Evolutionary conservation across 2,329 filamentous ascomycete genomes (phyloP).

Genomic region (Talaromyces sp.): DNA sequence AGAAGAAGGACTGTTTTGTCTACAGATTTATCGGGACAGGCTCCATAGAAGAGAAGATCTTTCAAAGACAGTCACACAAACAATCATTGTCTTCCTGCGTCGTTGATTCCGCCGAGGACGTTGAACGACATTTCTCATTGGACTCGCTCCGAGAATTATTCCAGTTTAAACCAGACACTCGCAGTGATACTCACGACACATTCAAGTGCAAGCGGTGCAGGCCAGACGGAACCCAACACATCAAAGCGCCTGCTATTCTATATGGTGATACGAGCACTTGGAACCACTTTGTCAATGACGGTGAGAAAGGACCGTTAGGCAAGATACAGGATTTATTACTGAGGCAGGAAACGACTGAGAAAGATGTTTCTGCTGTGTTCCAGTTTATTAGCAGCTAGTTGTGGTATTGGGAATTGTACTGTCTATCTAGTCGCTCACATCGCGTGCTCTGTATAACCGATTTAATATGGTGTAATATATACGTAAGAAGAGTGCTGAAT

Average conservation of each 20-base stretch:
- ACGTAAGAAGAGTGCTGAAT: not conserved
- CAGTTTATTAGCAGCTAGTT: slow-evolving; percentile 90
- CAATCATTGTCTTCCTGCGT: slow-evolving; percentile 94
- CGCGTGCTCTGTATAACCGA: not conserved
- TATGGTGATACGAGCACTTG: slow-evolving; percentile 99
- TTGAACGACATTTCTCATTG: slow-evolving; percentile 91
- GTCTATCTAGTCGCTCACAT: not conserved
- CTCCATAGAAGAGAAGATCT: slow-evolving; percentile 98
- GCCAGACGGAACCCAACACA: slow-evolving; percentile 76
- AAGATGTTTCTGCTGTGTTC: slow-evolving; percentile 88
- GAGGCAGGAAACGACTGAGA: slow-evolving; percentile 74
- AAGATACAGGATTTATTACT: slow-evolving; percentile 88
- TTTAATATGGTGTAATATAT: not conserved
- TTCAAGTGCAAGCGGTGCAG: slow-evolving; percentile 98
- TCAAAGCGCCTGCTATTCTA: slow-evolving; percentile 91
- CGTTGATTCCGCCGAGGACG: slow-evolving; percentile 92
- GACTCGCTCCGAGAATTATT: slow-evolving; percentile 91
- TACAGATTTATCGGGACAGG: slow-evolving; percentile 99
- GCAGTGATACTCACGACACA: slow-evolving; percentile 92
- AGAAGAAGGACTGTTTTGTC: slow-evolving; percentile 99
- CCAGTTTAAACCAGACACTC: slow-evolving; percentile 80
- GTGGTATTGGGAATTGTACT: not conserved
- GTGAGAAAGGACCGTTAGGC: slow-evolving; percentile 61
- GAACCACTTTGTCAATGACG: slow-evolving; percentile 91
- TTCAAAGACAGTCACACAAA: slow-evolving; percentile 97